Base-by-base conservation (phyloP, 768 basidiomycete genomes). In the Tylopilus balloui region DNA sequence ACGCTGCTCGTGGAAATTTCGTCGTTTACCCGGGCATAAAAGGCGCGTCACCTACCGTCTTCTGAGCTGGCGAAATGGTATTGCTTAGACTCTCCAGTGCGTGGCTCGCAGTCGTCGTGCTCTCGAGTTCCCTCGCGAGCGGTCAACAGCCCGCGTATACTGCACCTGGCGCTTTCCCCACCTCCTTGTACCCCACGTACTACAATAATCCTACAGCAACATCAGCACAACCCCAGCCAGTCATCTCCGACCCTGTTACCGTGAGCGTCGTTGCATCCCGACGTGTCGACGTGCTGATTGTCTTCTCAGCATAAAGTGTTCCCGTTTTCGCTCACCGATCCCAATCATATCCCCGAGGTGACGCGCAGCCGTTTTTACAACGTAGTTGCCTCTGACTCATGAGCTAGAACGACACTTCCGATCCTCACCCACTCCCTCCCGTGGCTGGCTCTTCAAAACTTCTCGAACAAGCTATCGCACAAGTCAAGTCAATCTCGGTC, bases 191-290 rank as follows among this genome's bases (percentile, higher is more conserved):
- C 64, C 60, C 71, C n/a, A 61, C 72, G 44, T 89, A 88, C 64
- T 86, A 81, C 68, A 88, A 87, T 64, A 68, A 76, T 54, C 85
- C 87, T 27, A 88, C 84, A 1, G 82, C 78, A 27, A 88, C 87
- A 2, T 77, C 78, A 12, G 79, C 74, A 1, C 87, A 89, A 61
- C 80, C 80, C 4, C 87, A 89, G 66, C 87, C 86, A n/a, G 74
- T 87, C 50, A 76, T 89, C 31, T 78, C 84, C 13, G 86, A 89
- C 61, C 82, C 84, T 9, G 77, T 87, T 27, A 75, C 76, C 23
- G 86, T 86, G 43, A 42, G 67, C 47, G 6, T 7, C 29, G 6
- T 43, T 42, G 9, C 17, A n/a, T 29, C 20, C 35, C 17, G 12
- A 28, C 48, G 52, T 59, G 10, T 17, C 35, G 0, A 12, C 6